phyloP scores from a whole-genome alignment of 306 rosid genomes.

The Calophaca sinica region DNA sequence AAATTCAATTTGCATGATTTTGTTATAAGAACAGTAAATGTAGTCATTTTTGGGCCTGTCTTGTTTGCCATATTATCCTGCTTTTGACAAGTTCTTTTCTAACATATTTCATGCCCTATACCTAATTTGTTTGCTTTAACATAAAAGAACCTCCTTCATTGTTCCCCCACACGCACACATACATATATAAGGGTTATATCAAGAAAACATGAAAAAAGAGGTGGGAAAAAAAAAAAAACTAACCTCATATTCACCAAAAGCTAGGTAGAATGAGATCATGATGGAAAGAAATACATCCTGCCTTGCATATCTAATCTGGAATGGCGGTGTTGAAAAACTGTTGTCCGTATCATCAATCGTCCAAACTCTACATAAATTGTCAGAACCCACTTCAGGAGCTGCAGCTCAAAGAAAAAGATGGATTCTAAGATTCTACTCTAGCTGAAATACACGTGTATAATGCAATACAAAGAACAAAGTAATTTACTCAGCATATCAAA shows the following conservation, averaged over 20 bases:
- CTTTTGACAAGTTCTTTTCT: slow-evolving; percentile 6
- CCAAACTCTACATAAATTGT: slow-evolving; percentile 87
- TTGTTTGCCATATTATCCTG: slow-evolving; percentile 2
- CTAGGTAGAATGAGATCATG: slow-evolving; percentile 84
- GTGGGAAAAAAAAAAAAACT: neutral
- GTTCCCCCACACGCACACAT: neutral
- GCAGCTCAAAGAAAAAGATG: slow-evolving; percentile 61
- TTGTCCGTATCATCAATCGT: slow-evolving; percentile 87
- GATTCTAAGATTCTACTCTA: slow-evolving; percentile 46
- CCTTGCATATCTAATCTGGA: slow-evolving; percentile 82
- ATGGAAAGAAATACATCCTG: slow-evolving; percentile 87
- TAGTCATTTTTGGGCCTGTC: neutral
- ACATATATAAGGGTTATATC: slow-evolving; percentile 4
- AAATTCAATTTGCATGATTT: neutral
- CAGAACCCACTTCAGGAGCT: slow-evolving; percentile 86
- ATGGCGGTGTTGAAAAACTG: slow-evolving; percentile 91
- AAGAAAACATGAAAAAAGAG: slow-evolving; percentile 14
- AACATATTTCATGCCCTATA: neutral
- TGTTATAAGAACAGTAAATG: neutral
- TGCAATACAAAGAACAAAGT: slow-evolving; percentile 29
- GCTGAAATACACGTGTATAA: slow-evolving; percentile 32
- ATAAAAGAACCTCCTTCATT: neutral
- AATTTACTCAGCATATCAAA: slow-evolving; percentile 34
- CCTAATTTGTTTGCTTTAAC: slow-evolving; percentile 27
- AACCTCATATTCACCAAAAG: slow-evolving; percentile 75